phyloP scores from a whole-genome alignment of 2,329 filamentous ascomycete genomes.

The Rhinocladiella similis region DNA sequence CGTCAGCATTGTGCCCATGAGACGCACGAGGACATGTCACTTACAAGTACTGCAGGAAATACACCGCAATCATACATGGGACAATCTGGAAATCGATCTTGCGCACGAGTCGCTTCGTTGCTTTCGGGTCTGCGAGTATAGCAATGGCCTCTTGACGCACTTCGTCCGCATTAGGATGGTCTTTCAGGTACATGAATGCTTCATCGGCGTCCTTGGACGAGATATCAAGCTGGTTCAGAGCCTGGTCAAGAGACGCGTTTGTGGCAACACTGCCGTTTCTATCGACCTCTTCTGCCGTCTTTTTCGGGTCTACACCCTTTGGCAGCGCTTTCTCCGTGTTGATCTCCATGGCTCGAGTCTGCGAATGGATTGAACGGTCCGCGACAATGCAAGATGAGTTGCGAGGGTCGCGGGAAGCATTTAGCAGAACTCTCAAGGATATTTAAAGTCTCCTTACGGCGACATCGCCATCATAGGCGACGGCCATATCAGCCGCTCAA shows the following conservation, averaged over 20 bases:
- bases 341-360: slow-evolving; percentile 1
- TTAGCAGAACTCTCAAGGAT: no score
- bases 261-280: slow-evolving; percentile 2
- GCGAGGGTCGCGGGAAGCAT: no score
- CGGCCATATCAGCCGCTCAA: background rate
- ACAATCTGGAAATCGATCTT: slow-evolving; percentile 36
- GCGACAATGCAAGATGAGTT: no score
- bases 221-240: slow-evolving; percentile 16
- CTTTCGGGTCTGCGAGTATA: slow-evolving; percentile 17
- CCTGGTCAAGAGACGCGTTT: slow-evolving; percentile 14
- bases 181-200: slow-evolving; percentile 23
- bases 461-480: background rate
- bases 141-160: slow-evolving; percentile 21
- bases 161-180: slow-evolving; percentile 21
- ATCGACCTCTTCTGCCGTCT: background rate
- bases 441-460: no score
- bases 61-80: slow-evolving; percentile 37
- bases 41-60: slow-evolving; percentile 34
- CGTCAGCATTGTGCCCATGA: background rate
- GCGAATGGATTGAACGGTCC: background rate
- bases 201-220: slow-evolving; percentile 23
- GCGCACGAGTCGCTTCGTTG: slow-evolving; percentile 28
- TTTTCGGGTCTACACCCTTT: background rate
- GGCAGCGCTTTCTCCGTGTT: background rate
- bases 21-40: background rate